Percentiles rank a stretch among this genome's conserved stretches.
phyloP scores from a whole-genome alignment of 2,329 filamentous ascomycete species.

The Chrysosporium queenslandicum region DNA sequence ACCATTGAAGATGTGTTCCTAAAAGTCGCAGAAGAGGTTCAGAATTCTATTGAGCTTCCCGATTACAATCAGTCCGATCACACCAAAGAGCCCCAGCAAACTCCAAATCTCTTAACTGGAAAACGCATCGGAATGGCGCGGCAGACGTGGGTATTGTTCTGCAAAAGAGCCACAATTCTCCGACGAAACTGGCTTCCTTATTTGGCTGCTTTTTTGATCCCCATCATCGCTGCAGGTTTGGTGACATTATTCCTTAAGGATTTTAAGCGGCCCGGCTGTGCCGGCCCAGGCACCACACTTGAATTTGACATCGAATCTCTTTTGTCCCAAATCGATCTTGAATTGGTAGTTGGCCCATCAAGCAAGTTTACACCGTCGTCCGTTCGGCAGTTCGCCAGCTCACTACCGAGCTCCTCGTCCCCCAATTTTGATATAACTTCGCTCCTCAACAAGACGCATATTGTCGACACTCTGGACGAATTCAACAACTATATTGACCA shows the following conservation, averaged over 20 bases:
- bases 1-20: slow-evolving; percentile 91
- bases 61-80: slow-evolving; percentile 16
- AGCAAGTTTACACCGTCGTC: slow-evolving; percentile 22
- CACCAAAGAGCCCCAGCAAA: slow-evolving; percentile 12
- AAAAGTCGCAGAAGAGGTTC: slow-evolving; percentile 70
- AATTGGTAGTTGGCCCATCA: slow-evolving; percentile 32
- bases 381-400: slow-evolving; percentile 21
- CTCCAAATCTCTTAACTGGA: slow-evolving; percentile 52
- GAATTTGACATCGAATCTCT: slow-evolving; percentile 19
- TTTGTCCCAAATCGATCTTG: slow-evolving; percentile 23
- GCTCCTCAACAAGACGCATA: slow-evolving; percentile 6
- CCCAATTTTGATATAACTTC: slow-evolving; percentile 4
- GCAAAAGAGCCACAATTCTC: slow-evolving; percentile 67
- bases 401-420: slow-evolving; percentile 16
- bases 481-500: slow-evolving; percentile 57
- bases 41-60: slow-evolving; percentile 18
- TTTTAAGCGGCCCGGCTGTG: slow-evolving; percentile 46
- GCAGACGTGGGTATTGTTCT: slow-evolving; percentile 65
- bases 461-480: slow-evolving; percentile 53
- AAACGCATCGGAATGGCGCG: slow-evolving; percentile 56
- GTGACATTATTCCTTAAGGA: slow-evolving; percentile 63
- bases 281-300: slow-evolving; percentile 37
- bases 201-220: slow-evolving; percentile 62
- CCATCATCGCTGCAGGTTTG: slow-evolving; percentile 67
- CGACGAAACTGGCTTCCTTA: slow-evolving; percentile 71